Evolutionary conservation across 1,284 basidiomycete genomes (phyloP), one percentile per base, ranked within the genome.

Genomic region (Malassezia dermatis): DNA sequence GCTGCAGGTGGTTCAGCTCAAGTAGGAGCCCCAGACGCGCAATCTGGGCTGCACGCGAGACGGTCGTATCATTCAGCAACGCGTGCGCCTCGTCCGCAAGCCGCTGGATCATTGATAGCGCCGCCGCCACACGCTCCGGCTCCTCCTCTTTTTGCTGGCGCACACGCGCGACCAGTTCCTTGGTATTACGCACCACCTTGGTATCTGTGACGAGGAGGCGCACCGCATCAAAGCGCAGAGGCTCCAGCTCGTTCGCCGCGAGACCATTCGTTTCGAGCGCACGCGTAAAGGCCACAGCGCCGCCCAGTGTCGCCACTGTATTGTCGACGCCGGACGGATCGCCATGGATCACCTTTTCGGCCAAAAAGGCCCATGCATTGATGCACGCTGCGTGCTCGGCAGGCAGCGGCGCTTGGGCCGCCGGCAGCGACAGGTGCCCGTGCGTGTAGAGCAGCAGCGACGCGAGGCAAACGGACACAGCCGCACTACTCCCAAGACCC

Each of bases 321-420:
- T 99, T 98, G 76, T 99, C 94, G 30, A 99, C 88, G 19, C 94
- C 94, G 56, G 88, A 93, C 0, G 94, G 94, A 68, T 89, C 98
- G 3, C 94, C 94, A 73, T 99, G 94, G 48, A 96, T 78, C 32
- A 99, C 87, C 76, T 96, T 96, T 77, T 99, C 94, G 6, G 86
- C 82, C 45, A 95, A 78, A 77, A 95, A 98, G 17, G 94, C 89
- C 85, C 90, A 96, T 43, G 80, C 79, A 76, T 99, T 96, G 62
- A 91, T 83, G 62, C 84, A 79, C 62, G 88, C 83, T 4, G 88
- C 86, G 26, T 77, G 41, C 80, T 77, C 31, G 4, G 26, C 28
- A 0, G 57, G 39, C 13, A 67, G 43, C 10, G 45, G 41, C 3
- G 26, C 39, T 12, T 26, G 42, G 2, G 52, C n/a, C 19, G 27